phyloP scores from a whole-genome alignment of 225 moss, liverwort and hornwort genomes.

The Sphagnum contortum region DNA sequence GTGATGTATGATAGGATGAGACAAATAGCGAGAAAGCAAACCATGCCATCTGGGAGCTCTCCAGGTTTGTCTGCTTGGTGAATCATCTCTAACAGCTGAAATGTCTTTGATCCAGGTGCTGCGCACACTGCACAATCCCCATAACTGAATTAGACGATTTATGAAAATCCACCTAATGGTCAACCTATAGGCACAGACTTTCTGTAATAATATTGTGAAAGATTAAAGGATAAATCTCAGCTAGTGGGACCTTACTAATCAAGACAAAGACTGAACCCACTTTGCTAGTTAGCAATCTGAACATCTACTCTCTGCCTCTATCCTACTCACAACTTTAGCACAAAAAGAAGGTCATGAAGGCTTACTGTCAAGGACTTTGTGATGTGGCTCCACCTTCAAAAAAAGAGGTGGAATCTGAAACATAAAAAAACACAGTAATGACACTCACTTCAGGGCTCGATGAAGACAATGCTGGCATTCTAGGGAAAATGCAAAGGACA shows the following conservation, averaged over 20 bases:
- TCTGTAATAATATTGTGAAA: no score
- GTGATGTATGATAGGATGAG: no score
- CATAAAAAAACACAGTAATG: not conserved
- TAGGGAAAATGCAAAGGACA: no score
- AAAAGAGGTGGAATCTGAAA: conserved; percentile 83
- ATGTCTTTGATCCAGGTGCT: conserved; percentile 93
- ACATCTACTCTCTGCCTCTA: no score
- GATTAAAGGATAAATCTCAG: no score
- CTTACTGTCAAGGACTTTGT: conserved; percentile 96
- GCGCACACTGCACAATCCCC: conserved; percentile 67
- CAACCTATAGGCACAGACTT: not conserved
- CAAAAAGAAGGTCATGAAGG: not conserved
- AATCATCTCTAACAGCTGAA: conserved; percentile 87
- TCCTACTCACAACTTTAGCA: no score
- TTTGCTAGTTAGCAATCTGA: no score
- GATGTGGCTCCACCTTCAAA: conserved; percentile 72
- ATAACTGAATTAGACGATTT: not conserved
- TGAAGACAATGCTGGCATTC: no score
- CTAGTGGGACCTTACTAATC: no score
- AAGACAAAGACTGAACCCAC: no score
- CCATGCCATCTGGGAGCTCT: conserved; percentile 68
- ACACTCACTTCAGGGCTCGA: no score
- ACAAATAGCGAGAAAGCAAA: conserved; percentile 15
- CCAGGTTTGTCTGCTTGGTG: conserved; percentile 71
- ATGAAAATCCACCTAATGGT: not conserved